Evolutionary conservation across 305 asterid genomes (phyloP), one percentile per base, ranked within the genome.

Genomic region (Solanum hybrid): DNA sequence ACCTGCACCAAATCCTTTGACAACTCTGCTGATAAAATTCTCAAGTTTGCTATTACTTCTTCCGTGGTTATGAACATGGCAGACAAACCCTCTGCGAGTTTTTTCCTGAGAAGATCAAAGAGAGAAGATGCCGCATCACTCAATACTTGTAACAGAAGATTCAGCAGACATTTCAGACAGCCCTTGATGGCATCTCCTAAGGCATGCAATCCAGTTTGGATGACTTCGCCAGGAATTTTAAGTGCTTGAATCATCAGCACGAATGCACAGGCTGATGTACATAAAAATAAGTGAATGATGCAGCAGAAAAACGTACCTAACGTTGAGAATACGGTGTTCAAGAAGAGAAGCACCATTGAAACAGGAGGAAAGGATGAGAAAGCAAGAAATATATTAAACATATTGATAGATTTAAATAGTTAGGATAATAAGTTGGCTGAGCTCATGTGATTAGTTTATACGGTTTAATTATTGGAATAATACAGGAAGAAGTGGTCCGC

Each of bases 281-380:
- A 89, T 90, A 94, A 93, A 90, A 95, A 36, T 36, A 93, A 70
- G n/a, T 94, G 89, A 2, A 94, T 91, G 14, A 92, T 9, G 13
- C 94, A 26, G 88, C 92, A 92, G 3, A 91, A 89, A 12, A 93
- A 27, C 27, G 84, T 29, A 77, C 86, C 88, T 13, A 93, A 1
- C 39, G 81, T 29, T 75, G 91, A 88, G 92, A 93, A 92, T 29
- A 94, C 26, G 85, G 92, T 78, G 89, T 95, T 95, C 41, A 95
- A 87, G 87, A 95, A 92, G 91, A 95, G 61, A 78, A 94, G 90
- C 4, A 90, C 92, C 98, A 95, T 96, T 87, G 86, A 68, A 83
- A 45, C 24, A 83, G 37, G 85, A 51, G 65, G 68, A 88, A n/a
- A 68, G 89, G 33, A 79, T 51, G 77, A 87, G 36, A 86, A 87